Evolutionary conservation across 2,329 filamentous ascomycete genomes (phyloP).

Genomic region (Intubia oerlemansii): DNA sequence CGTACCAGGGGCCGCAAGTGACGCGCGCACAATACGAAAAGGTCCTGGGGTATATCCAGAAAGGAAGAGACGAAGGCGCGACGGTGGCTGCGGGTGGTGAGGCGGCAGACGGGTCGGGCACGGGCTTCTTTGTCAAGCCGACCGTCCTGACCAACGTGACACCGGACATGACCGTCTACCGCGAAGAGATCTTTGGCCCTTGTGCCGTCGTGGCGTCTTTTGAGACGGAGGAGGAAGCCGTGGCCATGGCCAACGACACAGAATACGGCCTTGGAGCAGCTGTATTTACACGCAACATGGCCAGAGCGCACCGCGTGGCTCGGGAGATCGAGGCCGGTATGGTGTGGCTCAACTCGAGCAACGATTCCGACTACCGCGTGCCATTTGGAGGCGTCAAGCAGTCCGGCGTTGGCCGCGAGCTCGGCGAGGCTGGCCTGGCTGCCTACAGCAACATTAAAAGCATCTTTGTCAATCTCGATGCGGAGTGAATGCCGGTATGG

Average conservation of each 20-base stretch:
- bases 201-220: constrained; percentile 31
- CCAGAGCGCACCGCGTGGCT: constrained; percentile 18
- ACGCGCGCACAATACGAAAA: constrained; percentile 45
- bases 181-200: constrained; percentile 37
- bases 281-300: constrained; percentile 33
- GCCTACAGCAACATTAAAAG: constrained; percentile 21
- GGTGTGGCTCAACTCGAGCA: constrained; percentile 20
- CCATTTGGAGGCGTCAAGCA: constrained; percentile 29
- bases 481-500: too few relatives aligned
- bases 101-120: constrained; percentile 8
- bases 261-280: constrained; percentile 33
- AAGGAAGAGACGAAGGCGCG: constrained; percentile 44
- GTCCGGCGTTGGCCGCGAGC: constrained; percentile 31
- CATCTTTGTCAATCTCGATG: constrained; percentile 9
- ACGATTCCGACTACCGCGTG: constrained; percentile 5
- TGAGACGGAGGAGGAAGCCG: constrained; percentile 27
- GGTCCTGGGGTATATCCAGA: constrained; percentile 43
- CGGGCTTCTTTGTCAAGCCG: constrained; percentile 8
- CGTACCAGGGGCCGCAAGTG: constrained; percentile 50
- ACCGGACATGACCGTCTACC: constrained; percentile 12
- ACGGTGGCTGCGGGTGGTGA: constrained; percentile 39
- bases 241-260: constrained; percentile 27
- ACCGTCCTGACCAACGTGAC: constrained; percentile 8
- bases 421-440: constrained; percentile 21
- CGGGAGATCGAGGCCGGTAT: constrained; percentile 33